A percentile compares a stretch with the other conserved stretches of the same genome.
Evolutionary conservation across 345 rosid species (phyloP).

Genomic region (Euclidium syriacum): DNA sequence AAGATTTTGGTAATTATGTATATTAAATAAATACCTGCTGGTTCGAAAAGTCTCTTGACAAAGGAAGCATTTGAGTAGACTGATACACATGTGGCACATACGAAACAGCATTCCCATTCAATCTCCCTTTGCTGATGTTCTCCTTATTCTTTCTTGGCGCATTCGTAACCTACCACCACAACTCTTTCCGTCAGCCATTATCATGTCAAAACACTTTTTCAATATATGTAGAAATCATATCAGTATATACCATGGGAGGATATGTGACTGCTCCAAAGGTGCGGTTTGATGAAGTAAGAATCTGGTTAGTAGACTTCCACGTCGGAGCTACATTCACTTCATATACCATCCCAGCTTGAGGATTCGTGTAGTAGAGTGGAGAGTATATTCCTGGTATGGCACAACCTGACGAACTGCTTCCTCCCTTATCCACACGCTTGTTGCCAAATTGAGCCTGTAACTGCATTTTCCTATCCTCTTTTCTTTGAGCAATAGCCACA

Average conservation of each 20-base stretch:
- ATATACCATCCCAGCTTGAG: conserved; percentile 48
- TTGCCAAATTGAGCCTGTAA: conserved; percentile 52
- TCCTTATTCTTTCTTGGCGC: conserved; percentile 48
- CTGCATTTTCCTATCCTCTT: conserved; percentile 63
- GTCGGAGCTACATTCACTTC: conserved; percentile 56
- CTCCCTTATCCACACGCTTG: conserved; percentile 39
- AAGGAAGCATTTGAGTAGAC: conserved; percentile 29
- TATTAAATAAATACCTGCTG: conserved; percentile 60
- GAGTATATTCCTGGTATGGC: conserved; percentile 57
- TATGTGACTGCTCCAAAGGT: conserved; percentile 43
- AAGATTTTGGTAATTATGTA: too few species aligned
- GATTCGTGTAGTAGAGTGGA: conserved; percentile 45
- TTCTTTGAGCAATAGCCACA: conserved; percentile 71
- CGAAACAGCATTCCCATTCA: conserved; percentile 41
- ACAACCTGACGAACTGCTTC: conserved; percentile 46
- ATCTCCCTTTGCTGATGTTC: conserved; percentile 40
- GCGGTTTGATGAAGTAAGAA: conserved; percentile 47
- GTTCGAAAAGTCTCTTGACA: conserved; percentile 46
- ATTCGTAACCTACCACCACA: conserved; percentile 34
- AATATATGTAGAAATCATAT: neutral
- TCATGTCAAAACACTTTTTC: neutral
- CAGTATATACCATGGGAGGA: conserved; percentile 34
- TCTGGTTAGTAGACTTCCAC: conserved; percentile 49
- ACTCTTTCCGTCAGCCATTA: neutral
- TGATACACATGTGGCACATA: conserved; percentile 43